Percentiles rank a stretch among this genome's conserved stretches.
phyloP scores from a whole-genome alignment of 495 filamentous ascomycete genomes.

The Opeltia flavorubescens region DNA sequence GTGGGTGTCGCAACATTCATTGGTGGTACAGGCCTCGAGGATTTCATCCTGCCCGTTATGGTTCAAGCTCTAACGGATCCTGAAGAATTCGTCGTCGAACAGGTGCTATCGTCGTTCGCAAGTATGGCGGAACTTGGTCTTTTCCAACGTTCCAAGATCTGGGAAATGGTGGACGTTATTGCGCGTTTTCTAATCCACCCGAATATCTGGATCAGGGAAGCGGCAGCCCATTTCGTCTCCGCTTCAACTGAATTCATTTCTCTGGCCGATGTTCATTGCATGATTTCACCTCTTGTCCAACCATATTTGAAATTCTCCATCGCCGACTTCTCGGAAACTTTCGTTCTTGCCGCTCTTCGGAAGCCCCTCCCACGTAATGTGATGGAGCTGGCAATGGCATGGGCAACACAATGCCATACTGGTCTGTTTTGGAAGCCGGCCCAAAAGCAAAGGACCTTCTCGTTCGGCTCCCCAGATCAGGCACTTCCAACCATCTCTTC shows the following conservation, averaged over 20 bases:
- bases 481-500: conserved; percentile 30
- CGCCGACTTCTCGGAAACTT: conserved; percentile 50
- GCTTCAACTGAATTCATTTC: conserved; percentile 66
- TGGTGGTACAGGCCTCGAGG: conserved; percentile 75
- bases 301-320: conserved; percentile 67
- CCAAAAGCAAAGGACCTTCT: conserved; percentile 50
- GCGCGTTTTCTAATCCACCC: conserved; percentile 83
- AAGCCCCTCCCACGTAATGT: conserved; percentile 65
- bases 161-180: conserved; percentile 72
- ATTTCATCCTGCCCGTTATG: conserved; percentile 94
- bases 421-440: conserved; percentile 76
- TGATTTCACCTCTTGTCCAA: conserved; percentile 61
- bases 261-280: conserved; percentile 65
- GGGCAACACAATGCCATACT: conserved; percentile 68
- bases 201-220: conserved; percentile 88
- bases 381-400: conserved; percentile 72
- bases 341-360: conserved; percentile 70
- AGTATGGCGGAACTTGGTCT: conserved; percentile 79
- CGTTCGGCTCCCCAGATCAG: conserved; percentile 40
- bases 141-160: conserved; percentile 68
- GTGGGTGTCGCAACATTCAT: conserved; percentile 86
- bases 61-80: conserved; percentile 90
- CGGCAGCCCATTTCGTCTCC: conserved; percentile 67
- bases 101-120: conserved; percentile 77
- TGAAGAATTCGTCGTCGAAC: conserved; percentile 90